These are phyloP conservation scores for Tricharina praecox DNA, from an alignment of 495 filamentous ascomycete species.

Conservation along the genomic window DNA sequence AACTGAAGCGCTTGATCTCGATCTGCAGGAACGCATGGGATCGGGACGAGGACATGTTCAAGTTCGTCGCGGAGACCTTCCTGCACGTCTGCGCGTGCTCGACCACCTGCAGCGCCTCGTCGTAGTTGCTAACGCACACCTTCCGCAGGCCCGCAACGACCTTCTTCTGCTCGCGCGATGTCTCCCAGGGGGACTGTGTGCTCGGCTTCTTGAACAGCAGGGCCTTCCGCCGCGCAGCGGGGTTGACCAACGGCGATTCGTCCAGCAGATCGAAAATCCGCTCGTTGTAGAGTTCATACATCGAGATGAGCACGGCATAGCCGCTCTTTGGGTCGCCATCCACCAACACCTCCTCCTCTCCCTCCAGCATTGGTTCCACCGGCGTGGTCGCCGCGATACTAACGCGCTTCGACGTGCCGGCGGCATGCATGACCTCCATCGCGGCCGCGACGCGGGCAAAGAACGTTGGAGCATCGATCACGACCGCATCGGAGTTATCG, in stretches of 20 bases:
- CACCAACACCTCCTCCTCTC: not conserved
- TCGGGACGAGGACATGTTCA: slow-evolving; percentile 72
- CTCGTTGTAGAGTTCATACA: slow-evolving; percentile 99
- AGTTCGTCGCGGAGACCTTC: slow-evolving; percentile 74
- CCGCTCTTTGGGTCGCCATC: not conserved
- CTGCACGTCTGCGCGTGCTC: slow-evolving; percentile 80
- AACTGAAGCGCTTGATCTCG: slow-evolving; percentile 50
- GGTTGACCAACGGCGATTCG: slow-evolving; percentile 30
- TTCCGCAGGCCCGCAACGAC: slow-evolving; percentile 83
- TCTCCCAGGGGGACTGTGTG: slow-evolving; percentile 8
- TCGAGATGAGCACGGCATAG: slow-evolving; percentile 78
- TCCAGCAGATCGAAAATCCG: slow-evolving; percentile 87
- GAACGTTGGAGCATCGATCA: slow-evolving; percentile 62
- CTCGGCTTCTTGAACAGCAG: slow-evolving; percentile 22
- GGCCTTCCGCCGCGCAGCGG: slow-evolving; percentile 35
- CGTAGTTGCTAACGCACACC: slow-evolving; percentile 66
- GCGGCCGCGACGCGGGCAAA: slow-evolving; percentile 38
- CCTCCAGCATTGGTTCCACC: slow-evolving; percentile 8
- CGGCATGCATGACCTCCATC: not conserved
- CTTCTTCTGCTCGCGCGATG: slow-evolving; percentile 33
- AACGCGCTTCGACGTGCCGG: not conserved
- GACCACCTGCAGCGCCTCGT: slow-evolving; percentile 77
- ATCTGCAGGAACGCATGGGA: slow-evolving; percentile 95
- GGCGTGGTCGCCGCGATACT: not conserved
- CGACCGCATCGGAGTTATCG: slow-evolving; percentile 66